Percentiles rank a stretch among this genome's conserved stretches.
Evolutionary conservation across 495 filamentous ascomycete genomes (phyloP).

Genomic region (Glutinoglossum americanum): DNA sequence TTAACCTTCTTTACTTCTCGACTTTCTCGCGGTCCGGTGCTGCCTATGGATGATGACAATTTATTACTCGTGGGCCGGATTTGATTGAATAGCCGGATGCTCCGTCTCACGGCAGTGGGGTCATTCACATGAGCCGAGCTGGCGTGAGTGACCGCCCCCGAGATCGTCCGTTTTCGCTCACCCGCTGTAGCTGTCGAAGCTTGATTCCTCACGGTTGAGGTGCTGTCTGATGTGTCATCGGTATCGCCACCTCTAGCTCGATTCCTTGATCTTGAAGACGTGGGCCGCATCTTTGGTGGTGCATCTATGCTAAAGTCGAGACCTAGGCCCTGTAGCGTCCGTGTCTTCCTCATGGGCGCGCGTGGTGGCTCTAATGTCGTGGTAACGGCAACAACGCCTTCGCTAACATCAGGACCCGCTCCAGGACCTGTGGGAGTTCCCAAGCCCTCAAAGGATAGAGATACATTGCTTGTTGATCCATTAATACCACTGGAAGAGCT

Average conservation of each 20-base stretch:
- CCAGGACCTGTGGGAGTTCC: constrained; percentile 17
- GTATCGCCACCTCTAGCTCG: constrained; percentile 24
- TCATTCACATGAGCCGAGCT: constrained; percentile 22
- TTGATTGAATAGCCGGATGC: constrained; percentile 54
- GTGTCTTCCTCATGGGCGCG: constrained; percentile 27
- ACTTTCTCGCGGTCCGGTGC: constrained; percentile 33
- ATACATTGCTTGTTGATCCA: constrained; percentile 14
- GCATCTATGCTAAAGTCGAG: constrained; percentile 30
- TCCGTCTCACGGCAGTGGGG: constrained; percentile 46
- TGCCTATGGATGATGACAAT: constrained; percentile 20
- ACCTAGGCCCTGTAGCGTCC: constrained; percentile 33
- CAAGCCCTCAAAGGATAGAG: constrained; percentile 13
- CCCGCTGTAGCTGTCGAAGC: constrained; percentile 8
- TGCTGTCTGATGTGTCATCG: constrained; percentile 24
- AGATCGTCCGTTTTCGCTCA: constrained; percentile 67
- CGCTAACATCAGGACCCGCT: constrained; percentile 1
- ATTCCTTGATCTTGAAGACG: constrained; percentile 28
- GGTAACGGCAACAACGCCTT: not conserved
- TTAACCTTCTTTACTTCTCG: constrained; percentile 62
- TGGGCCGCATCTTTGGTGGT: constrained; percentile 40
- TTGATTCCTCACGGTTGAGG: constrained; percentile 7
- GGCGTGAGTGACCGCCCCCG: constrained; percentile 48
- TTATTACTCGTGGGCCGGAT: constrained; percentile 40
- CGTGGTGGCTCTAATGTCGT: constrained; percentile 12
- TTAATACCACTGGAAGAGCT: constrained; percentile 8